Evolutionary conservation across 345 rosid species (phyloP).

Genomic region (Clausena lansium): DNA sequence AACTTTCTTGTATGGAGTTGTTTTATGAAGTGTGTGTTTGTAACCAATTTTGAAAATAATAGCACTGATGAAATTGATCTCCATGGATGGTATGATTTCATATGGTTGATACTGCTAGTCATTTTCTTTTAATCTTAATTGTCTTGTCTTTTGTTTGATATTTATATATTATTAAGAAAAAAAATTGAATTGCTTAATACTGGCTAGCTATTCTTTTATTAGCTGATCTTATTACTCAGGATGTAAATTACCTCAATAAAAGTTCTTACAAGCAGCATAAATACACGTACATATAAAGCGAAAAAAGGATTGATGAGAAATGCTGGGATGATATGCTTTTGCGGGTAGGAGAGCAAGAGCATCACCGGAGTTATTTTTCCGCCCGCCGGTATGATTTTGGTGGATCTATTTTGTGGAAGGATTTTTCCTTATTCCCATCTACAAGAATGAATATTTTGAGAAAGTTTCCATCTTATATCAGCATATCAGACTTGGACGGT

Average conservation of each 20-base stretch:
- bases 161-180: too few species aligned
- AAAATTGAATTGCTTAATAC: background rate
- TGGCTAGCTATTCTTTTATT: background rate
- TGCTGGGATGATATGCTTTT: slow-evolving; percentile 17
- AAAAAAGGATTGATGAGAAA: slow-evolving; percentile 25
- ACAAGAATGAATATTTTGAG: background rate
- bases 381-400: slow-evolving; percentile 5
- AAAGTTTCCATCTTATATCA: slow-evolving; percentile 42
- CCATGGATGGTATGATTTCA: background rate
- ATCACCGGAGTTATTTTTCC: background rate
- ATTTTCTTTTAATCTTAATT: background rate
- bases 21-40: background rate
- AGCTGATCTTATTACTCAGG: background rate
- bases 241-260: background rate
- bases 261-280: background rate
- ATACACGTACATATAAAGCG: background rate
- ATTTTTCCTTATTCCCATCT: slow-evolving; percentile 8
- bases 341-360: background rate
- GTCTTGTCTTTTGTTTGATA: background rate
- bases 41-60: background rate
- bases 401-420: slow-evolving; percentile 9
- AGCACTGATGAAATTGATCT: background rate
- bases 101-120: background rate
- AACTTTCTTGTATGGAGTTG: background rate
- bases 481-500: slow-evolving; percentile 85